phyloP scores from a whole-genome alignment of 179 eudicot species.

The Pouteria campechiana region DNA sequence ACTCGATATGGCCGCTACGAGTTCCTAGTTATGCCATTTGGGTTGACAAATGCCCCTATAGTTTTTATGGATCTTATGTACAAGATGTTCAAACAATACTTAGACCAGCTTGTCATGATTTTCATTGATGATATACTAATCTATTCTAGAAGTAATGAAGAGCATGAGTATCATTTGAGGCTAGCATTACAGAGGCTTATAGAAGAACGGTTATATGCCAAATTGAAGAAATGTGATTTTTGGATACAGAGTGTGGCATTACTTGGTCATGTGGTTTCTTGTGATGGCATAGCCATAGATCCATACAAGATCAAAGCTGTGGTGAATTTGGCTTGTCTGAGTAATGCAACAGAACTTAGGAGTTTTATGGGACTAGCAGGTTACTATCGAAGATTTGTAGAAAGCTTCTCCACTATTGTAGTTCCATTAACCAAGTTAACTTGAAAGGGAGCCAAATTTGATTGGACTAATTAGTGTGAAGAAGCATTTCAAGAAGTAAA shows the following conservation, averaged over 20 bases:
- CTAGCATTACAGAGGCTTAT: neutral
- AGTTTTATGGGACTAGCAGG: neutral
- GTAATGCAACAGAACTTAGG: neutral
- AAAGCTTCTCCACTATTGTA: neutral
- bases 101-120: too few species aligned
- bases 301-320: neutral
- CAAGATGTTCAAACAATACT: neutral
- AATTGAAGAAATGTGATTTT: constrained; percentile 8
- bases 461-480: neutral
- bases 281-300: neutral
- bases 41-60: neutral
- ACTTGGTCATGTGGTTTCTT: too few species aligned
- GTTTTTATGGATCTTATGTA: neutral
- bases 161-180: neutral
- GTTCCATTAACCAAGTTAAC: neutral
- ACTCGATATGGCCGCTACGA: neutral
- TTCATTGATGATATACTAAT: neutral
- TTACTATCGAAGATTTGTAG: neutral
- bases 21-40: neutral
- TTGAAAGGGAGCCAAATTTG: neutral
- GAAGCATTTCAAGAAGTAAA: neutral
- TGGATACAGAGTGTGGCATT: neutral
- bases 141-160: neutral
- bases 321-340: neutral
- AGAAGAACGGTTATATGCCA: neutral